Evolutionary conservation across 1,284 basidiomycete species (phyloP).

Genomic region (Erythrobasidium hasegawianum): DNA sequence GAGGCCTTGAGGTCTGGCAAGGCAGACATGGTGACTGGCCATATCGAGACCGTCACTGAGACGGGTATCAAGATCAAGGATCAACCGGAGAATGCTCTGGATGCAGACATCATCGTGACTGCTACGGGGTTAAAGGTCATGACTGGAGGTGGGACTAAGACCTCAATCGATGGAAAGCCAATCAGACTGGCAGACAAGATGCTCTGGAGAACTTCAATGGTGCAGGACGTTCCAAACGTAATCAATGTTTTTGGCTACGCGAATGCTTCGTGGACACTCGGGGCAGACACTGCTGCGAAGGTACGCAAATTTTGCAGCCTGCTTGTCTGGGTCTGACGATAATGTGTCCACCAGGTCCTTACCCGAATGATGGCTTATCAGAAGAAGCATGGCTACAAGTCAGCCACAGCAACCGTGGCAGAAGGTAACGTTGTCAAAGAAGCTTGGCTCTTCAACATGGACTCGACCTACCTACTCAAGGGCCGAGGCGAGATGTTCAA

Average conservation of each 20-base stretch:
- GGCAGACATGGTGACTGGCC: constrained; percentile 47
- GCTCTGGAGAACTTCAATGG: constrained; percentile 47
- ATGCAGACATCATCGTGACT: constrained; percentile 48
- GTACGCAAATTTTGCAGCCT: constrained; percentile 26
- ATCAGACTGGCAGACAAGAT: constrained; percentile 39
- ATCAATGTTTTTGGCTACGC: constrained; percentile 45
- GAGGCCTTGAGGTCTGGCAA: constrained; percentile 45
- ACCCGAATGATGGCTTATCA: constrained; percentile 43
- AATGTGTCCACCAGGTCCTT: constrained; percentile 19
- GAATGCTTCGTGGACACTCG: constrained; percentile 48
- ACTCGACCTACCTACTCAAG: constrained; percentile 47
- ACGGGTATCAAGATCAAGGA: constrained; percentile 45
- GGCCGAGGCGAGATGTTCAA: constrained; percentile 44
- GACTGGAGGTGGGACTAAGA: constrained; percentile 43
- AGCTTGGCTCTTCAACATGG: constrained; percentile 44
- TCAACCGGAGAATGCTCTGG: constrained; percentile 40
- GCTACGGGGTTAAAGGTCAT: constrained; percentile 48
- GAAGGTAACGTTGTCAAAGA: constrained; percentile 21
- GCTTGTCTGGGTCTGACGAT: too few relatives aligned
- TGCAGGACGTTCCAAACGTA: constrained; percentile 47
- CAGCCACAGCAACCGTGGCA: constrained; percentile 30
- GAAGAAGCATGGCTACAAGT: constrained; percentile 33
- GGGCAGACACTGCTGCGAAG: constrained; percentile 45
- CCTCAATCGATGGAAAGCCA: constrained; percentile 44
- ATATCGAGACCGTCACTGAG: constrained; percentile 45